phyloP scores from a whole-genome alignment of 2,329 filamentous ascomycete species.

The Venturia effusa region DNA sequence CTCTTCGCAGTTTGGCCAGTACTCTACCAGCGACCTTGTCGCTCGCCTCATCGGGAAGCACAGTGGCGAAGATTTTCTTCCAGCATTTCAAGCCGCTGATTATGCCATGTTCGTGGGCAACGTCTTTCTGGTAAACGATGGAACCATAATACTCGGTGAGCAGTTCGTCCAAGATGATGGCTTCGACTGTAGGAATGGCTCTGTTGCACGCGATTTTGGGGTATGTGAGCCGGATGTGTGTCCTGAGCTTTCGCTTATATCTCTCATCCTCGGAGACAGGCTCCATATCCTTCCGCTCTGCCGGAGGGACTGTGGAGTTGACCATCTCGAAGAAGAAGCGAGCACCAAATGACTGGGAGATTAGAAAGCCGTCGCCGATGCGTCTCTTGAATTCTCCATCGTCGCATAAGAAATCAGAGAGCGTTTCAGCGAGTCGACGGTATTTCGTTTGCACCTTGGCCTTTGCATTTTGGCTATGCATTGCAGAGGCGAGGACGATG shows the following conservation, averaged over 20 bases:
- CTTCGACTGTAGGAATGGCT: neutral
- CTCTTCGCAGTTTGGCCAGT: neutral
- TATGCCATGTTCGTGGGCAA: neutral
- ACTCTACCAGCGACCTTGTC: neutral
- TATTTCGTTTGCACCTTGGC: neutral
- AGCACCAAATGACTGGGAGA: neutral
- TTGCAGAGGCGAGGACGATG: neutral
- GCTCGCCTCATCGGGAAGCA: neutral
- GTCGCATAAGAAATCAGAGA: neutral
- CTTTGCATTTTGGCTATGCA: neutral
- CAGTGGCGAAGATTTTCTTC: neutral
- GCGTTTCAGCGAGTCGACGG: neutral
- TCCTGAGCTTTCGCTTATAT: neutral
- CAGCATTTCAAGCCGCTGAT: neutral
- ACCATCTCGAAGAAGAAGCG: neutral
- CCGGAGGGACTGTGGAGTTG: neutral
- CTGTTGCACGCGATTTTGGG: conserved; percentile 4
- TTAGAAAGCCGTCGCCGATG: neutral
- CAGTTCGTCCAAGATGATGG: neutral
- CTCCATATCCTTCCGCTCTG: neutral
- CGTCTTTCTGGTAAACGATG: neutral
- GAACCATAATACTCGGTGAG: neutral
- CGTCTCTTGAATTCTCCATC: neutral
- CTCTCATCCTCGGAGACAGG: neutral
- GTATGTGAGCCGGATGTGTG: neutral